Percentiles rank a stretch among this genome's conserved stretches.
phyloP scores from a whole-genome alignment of 495 filamentous ascomycete species.

The Neurospora discreta region DNA sequence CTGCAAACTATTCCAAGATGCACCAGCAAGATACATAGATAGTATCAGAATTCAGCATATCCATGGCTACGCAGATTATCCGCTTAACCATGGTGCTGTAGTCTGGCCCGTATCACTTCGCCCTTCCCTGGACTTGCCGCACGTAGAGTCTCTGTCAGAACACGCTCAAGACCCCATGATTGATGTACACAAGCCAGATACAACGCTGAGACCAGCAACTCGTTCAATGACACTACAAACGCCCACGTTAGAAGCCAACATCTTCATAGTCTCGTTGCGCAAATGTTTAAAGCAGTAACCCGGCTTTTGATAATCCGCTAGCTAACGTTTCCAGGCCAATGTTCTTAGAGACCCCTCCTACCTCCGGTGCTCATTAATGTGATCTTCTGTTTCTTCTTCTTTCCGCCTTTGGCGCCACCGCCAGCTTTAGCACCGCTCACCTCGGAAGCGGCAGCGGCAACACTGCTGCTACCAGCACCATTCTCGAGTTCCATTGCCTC shows the following conservation, averaged over 20 bases:
- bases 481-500: slow-evolving; percentile 30
- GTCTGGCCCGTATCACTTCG: background rate
- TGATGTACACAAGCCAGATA: background rate
- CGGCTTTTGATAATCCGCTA: background rate
- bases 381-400: slow-evolving; percentile 90
- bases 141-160: background rate
- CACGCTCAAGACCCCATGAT: background rate
- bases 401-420: slow-evolving; percentile 43
- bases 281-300: background rate
- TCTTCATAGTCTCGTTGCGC: background rate
- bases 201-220: background rate
- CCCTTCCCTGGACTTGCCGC: background rate
- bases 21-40: background rate
- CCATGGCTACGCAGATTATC: background rate
- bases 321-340: background rate
- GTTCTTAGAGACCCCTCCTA: slow-evolving; percentile 19
- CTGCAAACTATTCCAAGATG: background rate
- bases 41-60: background rate
- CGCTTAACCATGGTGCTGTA: background rate
- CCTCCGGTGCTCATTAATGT: slow-evolving; percentile 78
- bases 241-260: background rate
- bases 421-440: slow-evolving; percentile 11
- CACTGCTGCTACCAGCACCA: slow-evolving; percentile 9
- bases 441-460: slow-evolving; percentile 7
- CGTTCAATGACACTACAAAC: background rate